phyloP scores from a whole-genome alignment of 768 basidiomycete species.

The Russula sp. region DNA sequence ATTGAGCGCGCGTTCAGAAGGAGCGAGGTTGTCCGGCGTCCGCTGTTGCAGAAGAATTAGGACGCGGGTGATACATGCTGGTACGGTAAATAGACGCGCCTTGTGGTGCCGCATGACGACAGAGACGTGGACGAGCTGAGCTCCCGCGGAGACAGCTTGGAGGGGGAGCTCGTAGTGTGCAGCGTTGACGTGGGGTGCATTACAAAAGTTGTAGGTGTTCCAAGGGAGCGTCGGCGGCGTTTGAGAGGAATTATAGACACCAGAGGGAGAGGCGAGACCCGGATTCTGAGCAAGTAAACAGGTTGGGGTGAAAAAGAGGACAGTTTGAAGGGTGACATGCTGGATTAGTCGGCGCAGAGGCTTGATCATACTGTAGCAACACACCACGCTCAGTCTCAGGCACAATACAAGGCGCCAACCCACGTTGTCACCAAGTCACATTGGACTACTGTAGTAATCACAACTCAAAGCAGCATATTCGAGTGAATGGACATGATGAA shows the following conservation, averaged over 20 bases:
- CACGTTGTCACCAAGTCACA: no score
- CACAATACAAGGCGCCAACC: no score
- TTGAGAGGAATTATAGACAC: conserved; percentile 41
- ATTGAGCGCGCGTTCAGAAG: conserved; percentile 38
- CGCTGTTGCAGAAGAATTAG: conserved; percentile 29
- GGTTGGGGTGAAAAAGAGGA: not conserved
- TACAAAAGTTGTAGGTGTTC: conserved; percentile 52
- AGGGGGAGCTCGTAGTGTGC: conserved; percentile 34
- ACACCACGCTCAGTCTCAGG: no score
- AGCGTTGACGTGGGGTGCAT: conserved; percentile 42
- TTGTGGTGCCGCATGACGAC: conserved; percentile 45
- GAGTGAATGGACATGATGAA: not conserved
- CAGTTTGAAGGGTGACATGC: not conserved
- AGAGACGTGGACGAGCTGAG: conserved; percentile 38
- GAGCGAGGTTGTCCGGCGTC: conserved; percentile 46
- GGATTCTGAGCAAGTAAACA: not conserved
- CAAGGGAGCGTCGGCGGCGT: conserved; percentile 39
- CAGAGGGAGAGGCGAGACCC: conserved; percentile 23
- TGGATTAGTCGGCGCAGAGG: not conserved
- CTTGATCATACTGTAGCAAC: not conserved
- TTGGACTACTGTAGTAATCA: not conserved
- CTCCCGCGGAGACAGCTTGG: conserved; percentile 25
- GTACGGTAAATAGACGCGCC: conserved; percentile 26
- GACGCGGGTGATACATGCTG: not conserved
- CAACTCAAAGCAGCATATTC: not conserved